Conservation (phyloP, 2,329 filamentous ascomycete species). For the Rhexocercosporidium sp. region DNA sequence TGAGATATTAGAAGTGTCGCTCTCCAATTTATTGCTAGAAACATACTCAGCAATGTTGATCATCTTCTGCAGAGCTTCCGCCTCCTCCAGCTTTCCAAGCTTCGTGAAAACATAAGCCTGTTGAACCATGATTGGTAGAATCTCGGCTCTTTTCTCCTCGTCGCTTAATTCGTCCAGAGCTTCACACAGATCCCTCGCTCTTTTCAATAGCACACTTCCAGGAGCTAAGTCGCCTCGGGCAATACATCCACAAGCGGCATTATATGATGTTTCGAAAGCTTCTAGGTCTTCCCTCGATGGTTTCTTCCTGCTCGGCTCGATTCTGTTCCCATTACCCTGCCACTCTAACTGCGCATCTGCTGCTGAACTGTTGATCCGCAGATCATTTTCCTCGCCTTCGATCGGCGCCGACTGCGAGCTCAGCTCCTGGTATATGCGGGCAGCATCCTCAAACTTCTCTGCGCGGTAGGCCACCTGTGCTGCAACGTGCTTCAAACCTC, state of each 20-base stretch:
- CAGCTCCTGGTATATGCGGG: constrained; percentile 66
- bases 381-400: constrained; percentile 71
- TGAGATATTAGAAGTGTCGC: constrained; percentile 38
- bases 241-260: constrained; percentile 75
- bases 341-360: constrained; percentile 75
- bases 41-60: constrained; percentile 67
- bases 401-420: constrained; percentile 50
- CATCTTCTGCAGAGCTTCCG: constrained; percentile 64
- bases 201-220: constrained; percentile 70
- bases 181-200: constrained; percentile 74
- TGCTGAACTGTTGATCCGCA: constrained; percentile 78
- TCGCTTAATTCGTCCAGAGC: constrained; percentile 74
- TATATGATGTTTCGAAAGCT: constrained; percentile 82
- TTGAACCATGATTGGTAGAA: constrained; percentile 77
- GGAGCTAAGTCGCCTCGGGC: constrained; percentile 69
- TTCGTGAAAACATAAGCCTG: constrained; percentile 74
- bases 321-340: constrained; percentile 53
- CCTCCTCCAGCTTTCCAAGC: constrained; percentile 69
- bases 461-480: constrained; percentile 75
- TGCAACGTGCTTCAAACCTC: constrained; percentile 54
- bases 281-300: constrained; percentile 67
- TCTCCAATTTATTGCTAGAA: constrained; percentile 8
- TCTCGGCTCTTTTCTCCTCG: constrained; percentile 75
- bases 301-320: constrained; percentile 50
- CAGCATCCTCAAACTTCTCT: constrained; percentile 73